Conservation (phyloP, 2,329 filamentous ascomycete genomes). For the Sporothrix pallida region DNA sequence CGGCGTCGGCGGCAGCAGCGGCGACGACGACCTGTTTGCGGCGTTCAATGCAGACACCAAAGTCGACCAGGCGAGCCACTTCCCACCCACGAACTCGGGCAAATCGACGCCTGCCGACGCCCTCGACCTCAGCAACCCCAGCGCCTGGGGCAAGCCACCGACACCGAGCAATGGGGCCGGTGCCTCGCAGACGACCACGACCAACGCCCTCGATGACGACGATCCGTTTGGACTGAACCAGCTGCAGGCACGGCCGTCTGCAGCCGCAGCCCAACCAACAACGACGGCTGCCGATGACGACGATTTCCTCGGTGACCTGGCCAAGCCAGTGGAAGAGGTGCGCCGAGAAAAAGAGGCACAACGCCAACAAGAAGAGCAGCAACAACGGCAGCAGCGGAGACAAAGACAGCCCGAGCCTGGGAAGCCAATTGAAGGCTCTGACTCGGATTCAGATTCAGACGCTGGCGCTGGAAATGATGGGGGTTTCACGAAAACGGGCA, state of each 20-base stretch:
- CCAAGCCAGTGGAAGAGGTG: conserved; percentile 68
- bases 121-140: conserved; percentile 60
- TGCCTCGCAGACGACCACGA: conserved; percentile 60
- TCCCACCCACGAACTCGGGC: conserved; percentile 53
- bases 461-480: conserved; percentile 37
- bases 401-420: conserved; percentile 55
- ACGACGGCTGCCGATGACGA: conserved; percentile 63
- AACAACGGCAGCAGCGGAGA: conserved; percentile 42
- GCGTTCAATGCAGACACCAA: conserved; percentile 70
- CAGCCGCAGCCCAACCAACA: conserved; percentile 40
- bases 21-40: conserved; percentile 69
- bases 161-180: conserved; percentile 32
- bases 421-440: conserved; percentile 60
- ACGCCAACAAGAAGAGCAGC: conserved; percentile 40
- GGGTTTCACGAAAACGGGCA: conserved; percentile 42
- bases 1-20: conserved; percentile 37
- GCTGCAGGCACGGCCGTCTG: conserved; percentile 54
- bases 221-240: conserved; percentile 84
- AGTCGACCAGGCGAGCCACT: conserved; percentile 70
- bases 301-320: conserved; percentile 69
- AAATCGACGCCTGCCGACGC: conserved; percentile 53
- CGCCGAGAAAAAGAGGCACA: conserved; percentile 52
- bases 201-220: conserved; percentile 67
- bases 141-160: conserved; percentile 56
- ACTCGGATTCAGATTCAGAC: conserved; percentile 56